These are phyloP conservation scores for Cephaloascus albidus DNA, from an alignment of 805 yeast genomes.

Conservation along the genomic window DNA sequence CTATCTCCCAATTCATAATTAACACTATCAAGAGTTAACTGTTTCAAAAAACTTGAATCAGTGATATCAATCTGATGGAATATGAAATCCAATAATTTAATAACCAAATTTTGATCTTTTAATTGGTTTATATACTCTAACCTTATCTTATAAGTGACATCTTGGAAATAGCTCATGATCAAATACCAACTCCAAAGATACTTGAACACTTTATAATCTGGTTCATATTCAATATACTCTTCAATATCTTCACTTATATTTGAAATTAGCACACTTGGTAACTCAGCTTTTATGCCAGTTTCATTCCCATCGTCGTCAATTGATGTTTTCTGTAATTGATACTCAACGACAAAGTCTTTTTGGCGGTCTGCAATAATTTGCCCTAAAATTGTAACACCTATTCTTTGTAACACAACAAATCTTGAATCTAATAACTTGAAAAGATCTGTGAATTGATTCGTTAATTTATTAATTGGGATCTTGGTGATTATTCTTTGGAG, in stretches of 20 bases:
- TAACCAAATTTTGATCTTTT: conserved; percentile 31
- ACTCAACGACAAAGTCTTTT: conserved; percentile 53
- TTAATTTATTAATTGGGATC: conserved; percentile 19
- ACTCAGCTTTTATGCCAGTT: conserved; percentile 13
- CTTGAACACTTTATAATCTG: conserved; percentile 13
- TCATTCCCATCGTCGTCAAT: conserved; percentile 11
- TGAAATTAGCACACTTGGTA: conserved; percentile 33
- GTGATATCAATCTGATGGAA: conserved; percentile 42
- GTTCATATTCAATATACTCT: conserved; percentile 17
- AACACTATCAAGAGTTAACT: conserved; percentile 8
- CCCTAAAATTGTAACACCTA: conserved; percentile 28
- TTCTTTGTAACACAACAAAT: conserved; percentile 26
- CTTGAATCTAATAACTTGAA: conserved; percentile 4
- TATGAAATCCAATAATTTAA: conserved; percentile 40
- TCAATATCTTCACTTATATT: conserved; percentile 15
- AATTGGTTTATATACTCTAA: conserved; percentile 51
- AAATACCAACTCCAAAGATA: conserved; percentile 67
- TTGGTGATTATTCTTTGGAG: conserved; percentile 18
- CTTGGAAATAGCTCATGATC: conserved; percentile 50
- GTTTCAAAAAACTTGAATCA: conserved; percentile 12
- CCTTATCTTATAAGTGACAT: conserved; percentile 57
- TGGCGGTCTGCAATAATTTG: conserved; percentile 35
- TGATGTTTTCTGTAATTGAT: conserved; percentile 39
- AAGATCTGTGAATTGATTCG: neutral
- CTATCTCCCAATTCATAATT: conserved; percentile 12